These are phyloP conservation scores for Syzygium syzygioides DNA, from an alignment of 441 rosid genomes.

Conservation along the genomic window DNA sequence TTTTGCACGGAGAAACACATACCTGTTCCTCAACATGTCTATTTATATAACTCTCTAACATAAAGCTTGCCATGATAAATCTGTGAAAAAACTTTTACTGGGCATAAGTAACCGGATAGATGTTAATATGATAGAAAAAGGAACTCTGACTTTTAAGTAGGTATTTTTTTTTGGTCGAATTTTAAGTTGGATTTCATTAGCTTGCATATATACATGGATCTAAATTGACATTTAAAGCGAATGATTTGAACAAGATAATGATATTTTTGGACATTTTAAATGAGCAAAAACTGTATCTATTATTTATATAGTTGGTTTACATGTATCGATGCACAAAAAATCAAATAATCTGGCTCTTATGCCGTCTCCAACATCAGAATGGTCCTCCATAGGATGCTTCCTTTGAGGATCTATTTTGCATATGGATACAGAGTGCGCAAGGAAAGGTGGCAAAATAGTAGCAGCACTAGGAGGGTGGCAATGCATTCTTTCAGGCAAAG, in stretches of 20 bases:
- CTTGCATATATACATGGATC: background rate
- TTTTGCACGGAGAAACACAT: background rate
- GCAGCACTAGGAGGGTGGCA: background rate
- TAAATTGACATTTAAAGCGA: background rate
- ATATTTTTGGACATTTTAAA: background rate
- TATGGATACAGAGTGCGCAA: background rate
- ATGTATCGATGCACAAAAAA: background rate
- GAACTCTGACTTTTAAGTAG: background rate
- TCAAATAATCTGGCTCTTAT: background rate
- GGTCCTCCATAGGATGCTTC: background rate
- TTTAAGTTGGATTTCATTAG: background rate
- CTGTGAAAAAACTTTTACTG: background rate
- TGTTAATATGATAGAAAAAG: background rate
- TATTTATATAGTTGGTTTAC: background rate
- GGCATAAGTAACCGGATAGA: background rate
- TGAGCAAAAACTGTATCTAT: background rate
- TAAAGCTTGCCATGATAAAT: background rate
- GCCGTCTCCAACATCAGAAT: background rate
- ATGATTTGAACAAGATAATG: background rate
- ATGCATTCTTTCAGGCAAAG: background rate
- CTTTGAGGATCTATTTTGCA: background rate
- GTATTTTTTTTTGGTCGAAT: too few relatives aligned
- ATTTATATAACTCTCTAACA: background rate
- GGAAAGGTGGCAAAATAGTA: background rate
- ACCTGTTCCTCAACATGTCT: background rate